Evolutionary conservation across 352 stramenopile genomes (phyloP).

Genomic region (Phytophthora tubulina): DNA sequence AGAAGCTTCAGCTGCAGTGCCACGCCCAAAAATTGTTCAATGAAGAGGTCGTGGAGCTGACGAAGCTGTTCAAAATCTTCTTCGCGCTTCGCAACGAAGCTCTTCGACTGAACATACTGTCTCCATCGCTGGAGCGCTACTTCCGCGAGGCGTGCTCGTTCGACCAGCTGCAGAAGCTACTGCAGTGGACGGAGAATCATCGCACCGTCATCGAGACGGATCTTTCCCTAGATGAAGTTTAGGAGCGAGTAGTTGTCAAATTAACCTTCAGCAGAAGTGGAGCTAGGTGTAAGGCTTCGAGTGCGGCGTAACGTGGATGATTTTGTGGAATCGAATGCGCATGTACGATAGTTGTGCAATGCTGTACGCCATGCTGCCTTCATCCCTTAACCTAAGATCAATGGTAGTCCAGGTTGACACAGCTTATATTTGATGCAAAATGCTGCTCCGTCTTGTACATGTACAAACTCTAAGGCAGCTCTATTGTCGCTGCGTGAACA

Average conservation of each 20-base stretch:
- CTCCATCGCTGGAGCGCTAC: constrained; percentile 72
- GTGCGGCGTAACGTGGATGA: constrained; percentile 25
- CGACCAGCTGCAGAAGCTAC: constrained; percentile 76
- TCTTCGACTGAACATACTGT: constrained; percentile 70
- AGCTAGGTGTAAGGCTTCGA: constrained; percentile 9
- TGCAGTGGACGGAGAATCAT: constrained; percentile 84
- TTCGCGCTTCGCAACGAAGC: constrained; percentile 75
- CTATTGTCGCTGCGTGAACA: not conserved
- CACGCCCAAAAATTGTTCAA: constrained; percentile 71
- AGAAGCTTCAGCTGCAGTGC: constrained; percentile 74
- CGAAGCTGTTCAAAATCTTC: constrained; percentile 87
- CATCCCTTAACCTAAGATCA: constrained; percentile 22
- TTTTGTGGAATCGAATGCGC: constrained; percentile 36
- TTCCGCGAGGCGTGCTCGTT: constrained; percentile 74
- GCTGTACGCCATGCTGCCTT: not conserved
- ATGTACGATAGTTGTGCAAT: constrained; percentile 18
- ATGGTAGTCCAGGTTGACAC: constrained; percentile 25
- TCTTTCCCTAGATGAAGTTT: constrained; percentile 46
- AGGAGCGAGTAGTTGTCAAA: constrained; percentile 37
- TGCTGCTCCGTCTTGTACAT: not conserved
- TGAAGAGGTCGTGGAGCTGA: constrained; percentile 66
- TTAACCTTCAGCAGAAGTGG: constrained; percentile 29
- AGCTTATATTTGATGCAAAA: constrained; percentile 15
- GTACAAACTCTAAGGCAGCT: not conserved
- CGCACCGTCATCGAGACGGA: constrained; percentile 62